A percentile compares a stretch with the other conserved stretches of the same genome.
Evolutionary conservation across 805 yeast genomes (phyloP).

Genomic region (Blastobotrys terrestris): DNA sequence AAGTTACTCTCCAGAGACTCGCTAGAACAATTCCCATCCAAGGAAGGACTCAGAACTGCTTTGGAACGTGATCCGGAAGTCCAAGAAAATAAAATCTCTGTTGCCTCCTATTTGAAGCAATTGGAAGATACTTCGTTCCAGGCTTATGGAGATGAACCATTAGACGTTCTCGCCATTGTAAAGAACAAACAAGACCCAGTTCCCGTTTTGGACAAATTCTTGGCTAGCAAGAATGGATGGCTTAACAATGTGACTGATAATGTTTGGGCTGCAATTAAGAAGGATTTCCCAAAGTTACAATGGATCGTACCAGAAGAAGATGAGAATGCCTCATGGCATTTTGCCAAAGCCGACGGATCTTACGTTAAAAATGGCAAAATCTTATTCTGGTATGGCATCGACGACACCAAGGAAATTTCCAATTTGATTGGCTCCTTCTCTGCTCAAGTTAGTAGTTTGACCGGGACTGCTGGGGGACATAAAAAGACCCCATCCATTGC

Average conservation of each 20-base stretch:
- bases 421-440: slow-evolving; percentile 53
- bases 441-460: slow-evolving; percentile 8
- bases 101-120: slow-evolving; percentile 72
- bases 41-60: slow-evolving; percentile 67
- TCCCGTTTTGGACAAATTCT: slow-evolving; percentile 75
- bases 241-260: slow-evolving; percentile 94
- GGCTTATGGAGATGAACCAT: slow-evolving; percentile 91
- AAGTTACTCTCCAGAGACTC: slow-evolving; percentile 63
- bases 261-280: slow-evolving; percentile 73
- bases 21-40: slow-evolving; percentile 51
- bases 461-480: background rate
- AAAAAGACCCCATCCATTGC: slow-evolving; percentile 9
- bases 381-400: slow-evolving; percentile 90
- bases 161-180: slow-evolving; percentile 89
- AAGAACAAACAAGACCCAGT: slow-evolving; percentile 43
- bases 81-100: slow-evolving; percentile 61
- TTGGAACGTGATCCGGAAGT: slow-evolving; percentile 73
- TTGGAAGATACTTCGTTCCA: slow-evolving; percentile 59
- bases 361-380: slow-evolving; percentile 83
- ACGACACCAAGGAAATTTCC: slow-evolving; percentile 54
- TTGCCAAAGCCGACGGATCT: slow-evolving; percentile 90
- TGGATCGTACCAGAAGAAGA: slow-evolving; percentile 92
- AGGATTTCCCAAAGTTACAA: slow-evolving; percentile 65
- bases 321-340: slow-evolving; percentile 85
- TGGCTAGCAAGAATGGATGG: slow-evolving; percentile 91